phyloP scores from a whole-genome alignment of 2,329 filamentous ascomycete species.

The Aspergillus calidoustus region DNA sequence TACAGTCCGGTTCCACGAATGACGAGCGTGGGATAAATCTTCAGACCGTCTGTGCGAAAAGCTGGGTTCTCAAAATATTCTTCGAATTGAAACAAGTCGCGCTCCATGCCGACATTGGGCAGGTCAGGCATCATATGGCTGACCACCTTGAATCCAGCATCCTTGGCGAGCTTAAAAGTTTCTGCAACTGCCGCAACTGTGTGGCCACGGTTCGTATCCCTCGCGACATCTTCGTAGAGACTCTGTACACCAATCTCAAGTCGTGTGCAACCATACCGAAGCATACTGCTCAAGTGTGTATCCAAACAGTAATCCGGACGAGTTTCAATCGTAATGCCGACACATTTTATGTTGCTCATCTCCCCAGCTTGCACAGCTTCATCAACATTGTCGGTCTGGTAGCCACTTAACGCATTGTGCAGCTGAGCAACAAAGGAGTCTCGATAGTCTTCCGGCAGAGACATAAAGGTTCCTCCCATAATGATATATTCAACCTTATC shows the following conservation, averaged over 20 bases:
- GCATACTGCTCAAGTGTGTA: conserved; percentile 92
- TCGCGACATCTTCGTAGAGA: conserved; percentile 96
- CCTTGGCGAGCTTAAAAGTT: conserved; percentile 96
- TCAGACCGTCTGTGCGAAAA: conserved; percentile 94
- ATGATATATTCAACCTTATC: conserved; percentile 99
- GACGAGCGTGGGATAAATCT: conserved; percentile 97
- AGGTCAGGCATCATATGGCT: conserved; percentile 99
- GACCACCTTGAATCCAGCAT: conserved; percentile 98
- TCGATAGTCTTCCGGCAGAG: conserved; percentile 82
- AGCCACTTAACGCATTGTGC: conserved; percentile 95
- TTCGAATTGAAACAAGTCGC: conserved; percentile 93
- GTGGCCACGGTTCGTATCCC: conserved; percentile 95
- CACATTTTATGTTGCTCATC: conserved; percentile 97
- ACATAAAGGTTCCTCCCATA: conserved; percentile 99
- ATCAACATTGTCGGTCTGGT: conserved; percentile 91
- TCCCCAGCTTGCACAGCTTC: conserved; percentile 93
- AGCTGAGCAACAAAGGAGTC: conserved; percentile 94
- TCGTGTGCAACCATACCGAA: conserved; percentile 95
- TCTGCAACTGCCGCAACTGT: conserved; percentile 94
- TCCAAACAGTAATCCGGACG: conserved; percentile 95
- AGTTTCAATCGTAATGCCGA: conserved; percentile 98
- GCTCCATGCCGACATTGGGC: conserved; percentile 97
- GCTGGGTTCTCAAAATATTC: conserved; percentile 98
- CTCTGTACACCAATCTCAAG: conserved; percentile 96
- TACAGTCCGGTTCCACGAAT: conserved; percentile 96